Base-by-base conservation (phyloP, 192 early-diverging fungal genomes). In the Piromyces finnis region DNA sequence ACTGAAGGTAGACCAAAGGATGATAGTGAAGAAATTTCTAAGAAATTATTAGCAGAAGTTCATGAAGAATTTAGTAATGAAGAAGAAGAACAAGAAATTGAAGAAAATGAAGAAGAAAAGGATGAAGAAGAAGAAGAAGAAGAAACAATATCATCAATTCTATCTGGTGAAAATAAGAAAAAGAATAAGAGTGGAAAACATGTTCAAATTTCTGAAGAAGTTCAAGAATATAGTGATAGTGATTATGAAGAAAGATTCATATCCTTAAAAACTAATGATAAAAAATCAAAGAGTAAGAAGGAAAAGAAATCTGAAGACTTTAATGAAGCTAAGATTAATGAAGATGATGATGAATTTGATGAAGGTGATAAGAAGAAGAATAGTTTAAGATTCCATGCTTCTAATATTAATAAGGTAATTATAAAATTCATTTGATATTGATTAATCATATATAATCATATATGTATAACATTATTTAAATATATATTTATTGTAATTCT, bases 311-410 rank as follows among this genome's bases (percentile, higher is more conserved):
- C 84, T 78, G 83, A 77, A 78, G 78, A 29, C n/a, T 82, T 81
- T 81, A 87, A 87, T 80, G 87, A 81, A 37, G 83, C 86, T 78
- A 84, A 87, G 77, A 79, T 83, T 30, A 77, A 77, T 26, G 77
- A 84, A 32, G 84, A 79, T 32, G 84, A 82, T 78, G 87, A 86
- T 36, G 94, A 95, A 83, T 91, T 95, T 85, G 94, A 92, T 79
- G 94, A 96, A 83, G 83, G 89, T 81, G 90, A 91, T 80, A 91
- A 86, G 29, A 80, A 95, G 79, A 89, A 92, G 80, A 81, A 83
- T 78, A 84, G 85, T 26, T 81, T 84, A 80, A 83, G 86, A 81
- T 84, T 91, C 84, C 88, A 93, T 86, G 88, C 91, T 77, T 83
- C 91, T 13, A 86, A 90, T 80, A 84, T 94, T 79, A 91, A 93